Evolutionary conservation across 1,284 basidiomycete genomes (phyloP).

Genomic region (Butyriboletus appendiculatus): DNA sequence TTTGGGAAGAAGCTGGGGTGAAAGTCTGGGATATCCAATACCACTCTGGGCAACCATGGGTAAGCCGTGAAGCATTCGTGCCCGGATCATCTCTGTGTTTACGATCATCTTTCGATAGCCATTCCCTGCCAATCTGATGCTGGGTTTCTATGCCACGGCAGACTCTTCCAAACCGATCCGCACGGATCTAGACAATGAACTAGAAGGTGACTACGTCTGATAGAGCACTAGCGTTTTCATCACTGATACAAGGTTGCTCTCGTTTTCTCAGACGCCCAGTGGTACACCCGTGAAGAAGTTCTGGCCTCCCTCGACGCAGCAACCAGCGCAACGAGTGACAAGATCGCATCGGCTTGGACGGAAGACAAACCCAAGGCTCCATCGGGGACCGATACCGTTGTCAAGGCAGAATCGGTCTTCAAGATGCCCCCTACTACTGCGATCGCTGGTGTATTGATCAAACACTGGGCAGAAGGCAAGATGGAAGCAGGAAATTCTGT

Average conservation of each 20-base stretch:
- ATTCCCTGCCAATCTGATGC: conserved; percentile 89
- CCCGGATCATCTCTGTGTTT: neutral
- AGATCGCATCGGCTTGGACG: conserved; percentile 20
- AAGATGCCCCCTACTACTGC: conserved; percentile 69
- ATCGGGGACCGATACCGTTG: conserved; percentile 12
- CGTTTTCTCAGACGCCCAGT: conserved; percentile 72
- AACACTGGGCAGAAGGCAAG: conserved; percentile 62
- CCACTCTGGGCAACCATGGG: conserved; percentile 86
- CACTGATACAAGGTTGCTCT: conserved; percentile 1
- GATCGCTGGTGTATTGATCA: conserved; percentile 70
- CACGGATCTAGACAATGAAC: conserved; percentile 92
- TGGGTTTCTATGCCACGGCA: conserved; percentile 83
- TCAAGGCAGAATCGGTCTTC: conserved; percentile 49
- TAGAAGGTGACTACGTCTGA: conserved; percentile 62
- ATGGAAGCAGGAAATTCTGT: conserved; percentile 24
- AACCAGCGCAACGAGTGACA: conserved; percentile 34
- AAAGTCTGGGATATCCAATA: conserved; percentile 84
- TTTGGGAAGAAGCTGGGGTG: conserved; percentile 95
- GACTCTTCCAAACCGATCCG: conserved; percentile 76
- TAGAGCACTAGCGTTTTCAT: neutral
- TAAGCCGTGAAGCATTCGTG: conserved; percentile 34
- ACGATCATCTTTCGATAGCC: conserved; percentile 49
- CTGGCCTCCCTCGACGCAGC: conserved; percentile 62
- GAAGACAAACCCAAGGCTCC: conserved; percentile 20
- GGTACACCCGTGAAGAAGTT: conserved; percentile 81